Evolutionary conservation across 1,284 basidiomycete species (phyloP), one percentile per base, ranked within the genome.

Genomic region (Butyriboletus appendiculatus): DNA sequence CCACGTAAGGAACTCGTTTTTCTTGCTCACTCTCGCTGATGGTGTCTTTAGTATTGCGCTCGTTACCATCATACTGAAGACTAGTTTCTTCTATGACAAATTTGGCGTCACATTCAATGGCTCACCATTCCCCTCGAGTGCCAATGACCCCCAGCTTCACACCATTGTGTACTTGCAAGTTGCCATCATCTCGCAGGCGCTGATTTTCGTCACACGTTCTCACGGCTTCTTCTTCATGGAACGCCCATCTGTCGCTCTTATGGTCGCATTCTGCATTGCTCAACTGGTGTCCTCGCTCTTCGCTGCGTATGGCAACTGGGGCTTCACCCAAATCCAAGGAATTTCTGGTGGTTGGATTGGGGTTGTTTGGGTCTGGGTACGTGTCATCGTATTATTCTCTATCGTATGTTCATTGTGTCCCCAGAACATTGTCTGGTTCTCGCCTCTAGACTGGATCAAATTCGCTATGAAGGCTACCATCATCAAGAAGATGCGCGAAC

Each of bases 171-270:
- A 94, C 79, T 83, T 94, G 61, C 90, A 94, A 75, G 96, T 98
- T 59, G 96, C 96, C 62, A 96, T 98, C 75, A 97, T 98, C 76
- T 98, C 96, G 54, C 96, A 98, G 75, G 96, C 96, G 4, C 81
- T 98, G 57, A 97, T 98, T 81, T 97, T 97, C 79, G 85, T 96
- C 73, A 97, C 95, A 35, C 94, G 95, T 79, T 90, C 95, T 63
- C 96, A 98, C 74, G 84, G 92, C 28, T 96, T 94, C 82, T 98
- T 95, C 85, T 98, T 96, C 84, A 94, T 94, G 90, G 96, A 98
- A 77, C 88, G 95, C 59, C 96, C 95, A 24, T 96, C 95, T 44
- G 77, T 82, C 49, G 96, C 96, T 44, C 84, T 98, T 53, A 81
- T 98, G 78, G 75, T 77, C 61, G 96, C 96, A 39, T 98, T 98